Percentiles rank a stretch among this genome's conserved stretches.
Evolutionary conservation across 306 rosid genomes (phyloP).

Genomic region (Vigna hirtella): DNA sequence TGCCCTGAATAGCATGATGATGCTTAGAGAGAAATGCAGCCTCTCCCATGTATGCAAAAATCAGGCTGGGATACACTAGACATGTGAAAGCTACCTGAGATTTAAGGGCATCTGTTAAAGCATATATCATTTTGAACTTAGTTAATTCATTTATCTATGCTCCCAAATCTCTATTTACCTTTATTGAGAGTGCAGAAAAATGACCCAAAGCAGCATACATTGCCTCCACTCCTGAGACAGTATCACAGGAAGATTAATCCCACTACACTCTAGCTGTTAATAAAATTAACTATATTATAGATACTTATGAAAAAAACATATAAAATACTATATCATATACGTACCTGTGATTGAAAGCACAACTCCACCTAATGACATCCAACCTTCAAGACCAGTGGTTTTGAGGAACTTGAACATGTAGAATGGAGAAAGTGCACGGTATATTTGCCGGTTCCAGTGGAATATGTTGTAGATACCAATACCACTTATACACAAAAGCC

Average conservation of each 20-base stretch:
- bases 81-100: conserved; percentile 84
- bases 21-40: conserved; percentile 82
- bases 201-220: conserved; percentile 92
- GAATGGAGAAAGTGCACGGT: conserved; percentile 74
- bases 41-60: conserved; percentile 89
- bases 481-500: conserved; percentile 75
- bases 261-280: conserved; percentile 31
- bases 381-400: conserved; percentile 68
- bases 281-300: conserved; percentile 19
- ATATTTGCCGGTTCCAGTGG: conserved; percentile 66
- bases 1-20: conserved; percentile 58
- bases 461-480: conserved; percentile 75
- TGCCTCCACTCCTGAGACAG: conserved; percentile 81
- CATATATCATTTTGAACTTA: not conserved
- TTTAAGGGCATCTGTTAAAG: conserved; percentile 38
- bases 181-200: conserved; percentile 81
- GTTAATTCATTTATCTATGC: not conserved
- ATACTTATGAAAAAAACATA: not conserved
- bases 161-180: conserved; percentile 55
- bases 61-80: conserved; percentile 85
- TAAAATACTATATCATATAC: conserved; percentile 4
- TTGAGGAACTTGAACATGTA: conserved; percentile 71
- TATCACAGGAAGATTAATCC: conserved; percentile 45
- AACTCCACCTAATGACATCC: conserved; percentile 76
- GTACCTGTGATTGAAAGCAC: conserved; percentile 80